These are phyloP conservation scores for Tricholoma saponaceum DNA, from an alignment of 768 basidiomycete species.

Conservation along the genomic window DNA sequence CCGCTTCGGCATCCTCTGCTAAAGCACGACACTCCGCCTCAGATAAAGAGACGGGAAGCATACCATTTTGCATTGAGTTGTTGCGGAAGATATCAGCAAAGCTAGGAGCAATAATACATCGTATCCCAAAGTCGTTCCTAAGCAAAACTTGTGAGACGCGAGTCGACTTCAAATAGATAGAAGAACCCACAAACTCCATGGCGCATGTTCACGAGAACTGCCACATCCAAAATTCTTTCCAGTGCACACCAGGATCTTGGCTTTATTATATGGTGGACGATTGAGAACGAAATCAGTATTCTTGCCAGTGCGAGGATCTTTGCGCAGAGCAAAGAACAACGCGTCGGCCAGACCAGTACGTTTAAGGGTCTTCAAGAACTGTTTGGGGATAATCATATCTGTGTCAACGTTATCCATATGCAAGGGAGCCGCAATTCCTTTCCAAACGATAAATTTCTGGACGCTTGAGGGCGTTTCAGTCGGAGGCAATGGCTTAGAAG, in stretches of 20 bases:
- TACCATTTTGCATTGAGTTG: constrained; percentile 92
- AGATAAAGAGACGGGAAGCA: constrained; percentile 77
- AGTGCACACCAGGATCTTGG: constrained; percentile 79
- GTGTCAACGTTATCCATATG: constrained; percentile 86
- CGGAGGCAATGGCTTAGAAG: constrained; percentile 33
- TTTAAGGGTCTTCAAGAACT: constrained; percentile 90
- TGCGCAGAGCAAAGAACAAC: constrained; percentile 78
- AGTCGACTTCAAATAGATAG: neutral
- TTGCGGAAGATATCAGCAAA: constrained; percentile 90
- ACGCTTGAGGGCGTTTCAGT: constrained; percentile 42
- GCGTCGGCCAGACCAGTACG: constrained; percentile 83
- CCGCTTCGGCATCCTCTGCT: constrained; percentile 72
- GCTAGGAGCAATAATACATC: constrained; percentile 82
- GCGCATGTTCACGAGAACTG: constrained; percentile 87
- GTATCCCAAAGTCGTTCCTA: constrained; percentile 88
- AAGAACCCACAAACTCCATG: constrained; percentile 73
- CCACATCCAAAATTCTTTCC: constrained; percentile 92
- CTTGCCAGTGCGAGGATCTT: constrained; percentile 71
- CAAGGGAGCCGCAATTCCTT: constrained; percentile 76
- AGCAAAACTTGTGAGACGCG: constrained; percentile 1
- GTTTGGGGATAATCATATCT: constrained; percentile 92
- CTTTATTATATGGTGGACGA: constrained; percentile 66
- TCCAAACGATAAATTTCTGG: constrained; percentile 64
- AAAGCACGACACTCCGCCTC: constrained; percentile 67
- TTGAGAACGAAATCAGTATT: constrained; percentile 87